Evolutionary conservation across 2,329 filamentous ascomycete species (phyloP), one percentile per base, ranked within the genome.

Genomic region (Neonectria hederae): DNA sequence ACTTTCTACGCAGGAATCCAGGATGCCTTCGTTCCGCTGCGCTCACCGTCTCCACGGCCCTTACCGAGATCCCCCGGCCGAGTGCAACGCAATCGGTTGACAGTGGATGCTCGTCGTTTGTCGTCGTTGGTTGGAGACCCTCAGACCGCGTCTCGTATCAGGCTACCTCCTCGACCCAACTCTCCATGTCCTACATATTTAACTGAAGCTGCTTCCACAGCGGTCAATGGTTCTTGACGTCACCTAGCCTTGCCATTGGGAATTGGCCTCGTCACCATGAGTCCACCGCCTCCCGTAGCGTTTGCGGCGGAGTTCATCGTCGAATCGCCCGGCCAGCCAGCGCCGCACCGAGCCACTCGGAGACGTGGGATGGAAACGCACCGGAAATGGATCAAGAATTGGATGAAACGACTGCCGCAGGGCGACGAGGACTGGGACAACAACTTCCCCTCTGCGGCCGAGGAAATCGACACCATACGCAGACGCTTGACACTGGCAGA

Each of bases 341-440:
- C 66, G 28, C 69, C 70, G 40, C 70, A 73, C 54, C 71, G 68
- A 28, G 68, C 70, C 42, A 63, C 71, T 19, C 70, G 70, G 43
- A 70, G 70, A 54, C 60, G 70, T 40, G 70, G 70, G 40, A 62
- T 72, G 55, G 71, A 71, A 42, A 70, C 70, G 35, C 70, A 71
- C 28, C 69, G 70, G 43, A 72, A 64, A 73, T 72, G 70, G 70
- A 67, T 72, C 26, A 65, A 38, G 53, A 68, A 70, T 38, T 72
- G 70, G 70, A 67, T 72, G 69, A 69, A 70, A 49, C 71, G 70
- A 28, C 57, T 72, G n/a, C 70, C 70, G 13, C 70, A 72, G 48
- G 70, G 70, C 40, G 69, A 72, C n/a, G 70, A 71, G 59, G 70
- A 72, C 40, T 72, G 70, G 70, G 65, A 72, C 45, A 72, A 72